Base-by-base conservation (phyloP, 495 filamentous ascomycete species). In the Poronia punctata region DNA sequence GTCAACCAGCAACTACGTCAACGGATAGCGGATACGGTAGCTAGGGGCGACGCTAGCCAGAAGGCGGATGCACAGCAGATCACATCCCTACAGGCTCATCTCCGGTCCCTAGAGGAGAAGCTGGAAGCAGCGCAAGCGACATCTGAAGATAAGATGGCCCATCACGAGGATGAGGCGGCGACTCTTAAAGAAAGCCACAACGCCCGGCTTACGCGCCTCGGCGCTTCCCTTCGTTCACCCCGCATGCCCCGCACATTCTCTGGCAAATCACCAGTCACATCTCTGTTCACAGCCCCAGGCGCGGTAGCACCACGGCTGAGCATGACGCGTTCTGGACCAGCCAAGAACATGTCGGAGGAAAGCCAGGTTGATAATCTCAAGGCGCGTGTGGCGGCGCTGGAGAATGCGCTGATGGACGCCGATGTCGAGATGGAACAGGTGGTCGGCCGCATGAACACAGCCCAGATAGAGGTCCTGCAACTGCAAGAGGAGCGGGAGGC, bases 361-460 rank as follows among this genome's bases (percentile, higher is more conserved):
- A 72, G 75, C 3, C 78, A 82, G 62, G 77, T 88, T 17, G 80
- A 88, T 46, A 62, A 67, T 50, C 65, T 98, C 38, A 84, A 87
- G 64, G 77, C 76, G 42, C 75, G 80, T 36, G 79, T 86, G 20
- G 71, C 75, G 43, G 87, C 93, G 53, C 75, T 98, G 9, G 92
- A 98, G 63, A 78, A 73, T 40, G 83, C 88, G 8, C 70, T 97
- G 14, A 65, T 71, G 17, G 77, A 92, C 44, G 86, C 92, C 14
- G 92, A 97, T 52, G 67, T 70, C 41, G 90, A 96, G 70, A 96
- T 98, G 92, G 78, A 90, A 56, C 84, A 92, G 60, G 90, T 96
- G 2, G 85, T 98, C 11, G 71, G 82, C 39, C 74, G 84, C 39
- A 95, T 98, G 88, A 95, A 88, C 64, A 71, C 78, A 43, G 88